These are phyloP conservation scores for Oryza glaberrima DNA, from an alignment of 176 grass and related monocot genomes.

Conservation along the genomic window DNA sequence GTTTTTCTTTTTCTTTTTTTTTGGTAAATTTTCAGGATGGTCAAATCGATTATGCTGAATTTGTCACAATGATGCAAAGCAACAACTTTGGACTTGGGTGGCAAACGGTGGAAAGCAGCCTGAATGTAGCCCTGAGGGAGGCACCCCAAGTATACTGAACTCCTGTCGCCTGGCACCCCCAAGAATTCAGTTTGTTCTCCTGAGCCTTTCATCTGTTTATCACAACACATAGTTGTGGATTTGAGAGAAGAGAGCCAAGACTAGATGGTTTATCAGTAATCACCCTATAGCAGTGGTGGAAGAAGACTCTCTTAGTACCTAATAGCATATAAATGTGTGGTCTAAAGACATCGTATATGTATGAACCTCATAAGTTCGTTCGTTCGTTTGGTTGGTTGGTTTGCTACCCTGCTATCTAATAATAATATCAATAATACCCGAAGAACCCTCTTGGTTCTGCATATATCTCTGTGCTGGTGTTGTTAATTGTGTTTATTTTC, in stretches of 20 bases:
- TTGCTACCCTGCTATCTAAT: conserved; percentile 6
- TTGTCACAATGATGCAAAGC: conserved; percentile 62
- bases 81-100: conserved; percentile 39
- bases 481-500: not conserved
- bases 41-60: conserved; percentile 59
- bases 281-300: not conserved
- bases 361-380: conserved; percentile 29
- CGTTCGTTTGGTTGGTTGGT: not conserved
- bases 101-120: conserved; percentile 43
- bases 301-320: conserved; percentile 7
- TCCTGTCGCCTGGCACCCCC: not conserved
- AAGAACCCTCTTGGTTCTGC: not conserved
- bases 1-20: not conserved
- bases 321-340: not conserved
- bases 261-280: not conserved
- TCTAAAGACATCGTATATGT: not conserved
- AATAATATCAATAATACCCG: not conserved
- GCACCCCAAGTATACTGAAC: conserved; percentile 49
- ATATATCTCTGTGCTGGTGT: not conserved
- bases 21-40: conserved; percentile 51
- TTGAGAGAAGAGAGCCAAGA: not conserved
- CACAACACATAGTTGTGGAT: not conserved
- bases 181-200: conserved; percentile 30
- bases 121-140: conserved; percentile 50
- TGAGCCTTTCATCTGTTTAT: not conserved